A percentile compares a stretch with the other conserved stretches of the same genome.
Evolutionary conservation across 1,139 yeast species (phyloP).

Genomic region (Lodderomyces pseudojiufengensis): DNA sequence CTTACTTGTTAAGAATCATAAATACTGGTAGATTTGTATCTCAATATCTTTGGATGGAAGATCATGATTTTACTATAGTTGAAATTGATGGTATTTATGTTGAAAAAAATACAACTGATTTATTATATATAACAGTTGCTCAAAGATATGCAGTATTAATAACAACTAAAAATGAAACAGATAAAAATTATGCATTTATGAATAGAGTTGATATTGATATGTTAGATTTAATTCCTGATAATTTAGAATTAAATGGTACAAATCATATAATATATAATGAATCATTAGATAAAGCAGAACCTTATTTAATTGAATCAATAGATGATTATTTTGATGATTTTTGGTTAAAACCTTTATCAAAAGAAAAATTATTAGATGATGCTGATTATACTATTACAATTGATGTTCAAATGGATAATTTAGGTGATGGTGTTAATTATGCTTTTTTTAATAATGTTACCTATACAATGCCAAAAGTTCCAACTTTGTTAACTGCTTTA

Average conservation of each 20-base stretch:
- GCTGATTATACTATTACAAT: conserved; percentile 59
- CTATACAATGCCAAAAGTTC: conserved; percentile 61
- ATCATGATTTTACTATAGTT: conserved; percentile 61
- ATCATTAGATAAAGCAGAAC: conserved; percentile 16
- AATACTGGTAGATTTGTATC: conserved; percentile 72
- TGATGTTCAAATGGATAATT: conserved; percentile 61
- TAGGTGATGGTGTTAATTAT: conserved; percentile 70
- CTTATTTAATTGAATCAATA: conserved; percentile 22
- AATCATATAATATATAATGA: conserved; percentile 52
- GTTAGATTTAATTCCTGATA: conserved; percentile 61
- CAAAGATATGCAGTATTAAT: conserved; percentile 67
- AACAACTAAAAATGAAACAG: conserved; percentile 45
- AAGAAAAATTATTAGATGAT: conserved; percentile 44
- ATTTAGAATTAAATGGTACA: conserved; percentile 51
- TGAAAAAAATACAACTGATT: conserved; percentile 52
- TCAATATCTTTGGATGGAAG: conserved; percentile 65
- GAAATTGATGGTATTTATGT: conserved; percentile 73
- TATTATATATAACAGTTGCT: conserved; percentile 64
- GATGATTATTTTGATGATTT: conserved; percentile 53
- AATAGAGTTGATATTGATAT: conserved; percentile 59
- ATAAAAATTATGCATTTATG: conserved; percentile 57
- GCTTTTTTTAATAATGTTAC: conserved; percentile 73
- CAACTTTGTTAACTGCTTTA: conserved; percentile 58
- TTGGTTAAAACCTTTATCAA: conserved; percentile 44
- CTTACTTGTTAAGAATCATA: conserved; percentile 59